Conservation (phyloP, 2,329 filamentous ascomycete genomes). For the Phyllosticta capitalensis region DNA sequence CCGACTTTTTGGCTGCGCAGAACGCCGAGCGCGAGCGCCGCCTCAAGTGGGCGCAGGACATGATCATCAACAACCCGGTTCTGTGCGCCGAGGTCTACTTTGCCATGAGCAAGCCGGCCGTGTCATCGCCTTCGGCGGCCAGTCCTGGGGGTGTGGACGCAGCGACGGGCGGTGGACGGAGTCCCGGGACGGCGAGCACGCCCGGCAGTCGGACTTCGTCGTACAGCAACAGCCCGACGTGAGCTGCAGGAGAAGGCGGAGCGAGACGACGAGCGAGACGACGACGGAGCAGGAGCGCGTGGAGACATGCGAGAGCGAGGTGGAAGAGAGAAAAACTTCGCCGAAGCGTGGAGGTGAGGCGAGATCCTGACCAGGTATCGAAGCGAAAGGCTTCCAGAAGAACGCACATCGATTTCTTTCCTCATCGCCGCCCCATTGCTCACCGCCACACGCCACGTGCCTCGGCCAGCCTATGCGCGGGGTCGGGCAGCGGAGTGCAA, state of each 20-base stretch:
- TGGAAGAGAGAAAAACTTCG: background rate
- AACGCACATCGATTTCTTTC: too few relatives aligned
- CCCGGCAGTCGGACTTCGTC: background rate
- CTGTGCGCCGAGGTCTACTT: constrained; percentile 9
- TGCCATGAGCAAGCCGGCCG: constrained; percentile 6
- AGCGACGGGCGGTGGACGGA: background rate
- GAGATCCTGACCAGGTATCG: too few relatives aligned
- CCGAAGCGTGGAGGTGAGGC: too few relatives aligned
- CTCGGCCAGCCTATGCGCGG: too few relatives aligned
- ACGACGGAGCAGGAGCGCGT: background rate
- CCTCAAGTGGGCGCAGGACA: constrained; percentile 10
- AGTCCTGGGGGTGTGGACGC: background rate
- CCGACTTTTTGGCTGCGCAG: background rate
- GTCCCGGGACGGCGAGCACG: background rate
- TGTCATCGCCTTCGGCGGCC: background rate
- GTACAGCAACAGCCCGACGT: constrained; percentile 3
- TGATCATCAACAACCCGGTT: constrained; percentile 9
- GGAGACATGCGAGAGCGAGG: background rate
- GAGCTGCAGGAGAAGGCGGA: background rate
- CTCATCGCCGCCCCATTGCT: too few relatives aligned
- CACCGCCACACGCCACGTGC: too few relatives aligned
- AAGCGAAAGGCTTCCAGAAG: too few relatives aligned
- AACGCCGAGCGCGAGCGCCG: constrained; percentile 6
- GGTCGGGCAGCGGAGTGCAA: too few relatives aligned
- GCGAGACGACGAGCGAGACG: background rate